Conservation (phyloP, 805 yeast genomes). For the Wickerhamiella australiensis region DNA sequence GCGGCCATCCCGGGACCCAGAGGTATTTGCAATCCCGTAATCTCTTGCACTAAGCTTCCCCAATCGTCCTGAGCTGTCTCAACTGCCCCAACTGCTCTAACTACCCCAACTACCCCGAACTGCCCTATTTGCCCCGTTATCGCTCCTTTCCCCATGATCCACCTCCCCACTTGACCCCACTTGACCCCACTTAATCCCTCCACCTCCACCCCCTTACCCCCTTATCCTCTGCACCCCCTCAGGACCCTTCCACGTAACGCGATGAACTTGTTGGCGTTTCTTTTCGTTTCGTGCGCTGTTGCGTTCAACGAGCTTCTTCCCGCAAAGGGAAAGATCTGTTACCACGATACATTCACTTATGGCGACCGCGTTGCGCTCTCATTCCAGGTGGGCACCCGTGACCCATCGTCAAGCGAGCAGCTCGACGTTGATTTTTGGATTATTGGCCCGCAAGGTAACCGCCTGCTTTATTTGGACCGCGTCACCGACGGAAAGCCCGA, state of each 20-base stretch:
- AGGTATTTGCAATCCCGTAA: too few relatives aligned
- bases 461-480: slow-evolving; percentile 39
- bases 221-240: too few relatives aligned
- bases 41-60: too few relatives aligned
- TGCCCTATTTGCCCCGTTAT: too few relatives aligned
- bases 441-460: slow-evolving; percentile 38
- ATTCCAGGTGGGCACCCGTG: slow-evolving; percentile 89
- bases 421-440: slow-evolving; percentile 50
- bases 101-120: too few relatives aligned
- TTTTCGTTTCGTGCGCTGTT: slow-evolving; percentile 16
- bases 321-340: slow-evolving; percentile 77
- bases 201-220: too few relatives aligned
- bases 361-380: slow-evolving; percentile 80
- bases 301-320: slow-evolving; percentile 80
- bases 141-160: too few relatives aligned
- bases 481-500: slow-evolving; percentile 74
- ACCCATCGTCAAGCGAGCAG: slow-evolving; percentile 31
- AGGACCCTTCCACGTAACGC: slow-evolving; percentile 3
- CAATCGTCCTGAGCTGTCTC: too few relatives aligned
- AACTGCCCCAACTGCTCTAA: too few relatives aligned
- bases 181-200: too few relatives aligned
- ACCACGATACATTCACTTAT: slow-evolving; percentile 66
- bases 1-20: too few relatives aligned
- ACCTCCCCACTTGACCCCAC: too few relatives aligned
- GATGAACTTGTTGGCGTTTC: slow-evolving; percentile 15